phyloP scores from a whole-genome alignment of 169 alveolate genomes.

The Hepatocystis sp. region DNA sequence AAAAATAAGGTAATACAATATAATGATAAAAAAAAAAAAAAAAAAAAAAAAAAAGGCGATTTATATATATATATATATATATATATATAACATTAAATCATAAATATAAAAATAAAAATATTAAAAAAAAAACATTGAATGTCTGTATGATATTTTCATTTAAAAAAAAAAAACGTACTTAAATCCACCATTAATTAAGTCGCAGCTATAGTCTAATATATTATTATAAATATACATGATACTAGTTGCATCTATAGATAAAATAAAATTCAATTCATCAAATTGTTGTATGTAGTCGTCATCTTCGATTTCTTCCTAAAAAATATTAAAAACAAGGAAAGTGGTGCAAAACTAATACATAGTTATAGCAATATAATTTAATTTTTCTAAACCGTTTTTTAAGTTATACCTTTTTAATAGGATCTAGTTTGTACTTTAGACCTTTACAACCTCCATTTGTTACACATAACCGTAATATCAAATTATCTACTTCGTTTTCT shows the following conservation, averaged over 20 bases:
- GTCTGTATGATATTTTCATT: neutral
- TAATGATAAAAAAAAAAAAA: no score
- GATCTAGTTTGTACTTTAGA: conserved; percentile 53
- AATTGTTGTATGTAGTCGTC: conserved; percentile 75
- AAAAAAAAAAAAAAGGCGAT: no score
- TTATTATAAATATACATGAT: conserved; percentile 62
- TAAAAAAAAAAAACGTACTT: conserved; percentile 70
- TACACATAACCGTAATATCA: conserved; percentile 46
- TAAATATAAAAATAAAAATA: no score
- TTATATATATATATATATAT: no score
- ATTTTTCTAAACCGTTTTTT: conserved; percentile 1
- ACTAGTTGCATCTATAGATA: conserved; percentile 71
- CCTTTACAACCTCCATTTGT: conserved; percentile 76
- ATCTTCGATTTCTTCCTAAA: conserved; percentile 59
- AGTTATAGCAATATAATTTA: neutral
- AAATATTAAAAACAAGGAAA: neutral
- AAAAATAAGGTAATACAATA: no score
- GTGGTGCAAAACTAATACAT: neutral
- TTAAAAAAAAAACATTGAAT: no score
- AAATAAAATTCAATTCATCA: conserved; percentile 51
- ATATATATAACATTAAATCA: no score
- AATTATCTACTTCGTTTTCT: conserved; percentile 10
- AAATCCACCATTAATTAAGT: conserved; percentile 73
- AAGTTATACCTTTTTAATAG: conserved; percentile 58
- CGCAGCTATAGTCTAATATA: conserved; percentile 57